Evolutionary conservation across 495 filamentous ascomycete genomes (phyloP).

Genomic region (Parmelia sp.): DNA sequence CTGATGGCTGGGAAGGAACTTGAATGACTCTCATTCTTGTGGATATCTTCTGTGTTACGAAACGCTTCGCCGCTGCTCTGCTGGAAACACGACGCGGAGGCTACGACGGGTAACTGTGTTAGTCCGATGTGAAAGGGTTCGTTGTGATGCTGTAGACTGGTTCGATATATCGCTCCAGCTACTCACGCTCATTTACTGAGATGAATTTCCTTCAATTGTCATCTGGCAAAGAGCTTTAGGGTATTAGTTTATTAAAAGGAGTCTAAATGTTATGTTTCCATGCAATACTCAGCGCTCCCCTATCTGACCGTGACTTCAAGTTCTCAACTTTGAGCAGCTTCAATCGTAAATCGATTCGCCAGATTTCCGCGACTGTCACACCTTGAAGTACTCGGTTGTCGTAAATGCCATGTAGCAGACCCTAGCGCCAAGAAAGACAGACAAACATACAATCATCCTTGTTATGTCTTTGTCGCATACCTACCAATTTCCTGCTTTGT

Average conservation of each 20-base stretch:
- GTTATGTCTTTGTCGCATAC: not conserved
- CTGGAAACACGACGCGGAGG: slow-evolving; percentile 9
- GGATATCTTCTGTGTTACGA: slow-evolving; percentile 16
- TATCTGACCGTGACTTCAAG: not conserved
- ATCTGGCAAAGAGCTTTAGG: slow-evolving; percentile 17
- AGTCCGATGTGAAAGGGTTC: slow-evolving; percentile 1
- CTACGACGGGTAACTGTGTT: slow-evolving; percentile 5
- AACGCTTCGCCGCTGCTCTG: slow-evolving; percentile 17
- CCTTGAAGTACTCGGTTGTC: not conserved
- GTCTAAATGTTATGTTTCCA: slow-evolving; percentile 10
- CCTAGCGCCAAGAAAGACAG: not conserved
- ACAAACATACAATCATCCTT: not conserved
- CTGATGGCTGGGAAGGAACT: slow-evolving; percentile 18
- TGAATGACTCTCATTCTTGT: slow-evolving; percentile 12
- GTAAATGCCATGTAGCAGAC: not conserved
- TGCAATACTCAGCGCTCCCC: not conserved
- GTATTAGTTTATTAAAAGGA: not conserved
- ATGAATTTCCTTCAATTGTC: slow-evolving; percentile 15
- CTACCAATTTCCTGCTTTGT: not conserved
- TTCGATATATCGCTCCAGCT: slow-evolving; percentile 21
- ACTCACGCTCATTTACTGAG: slow-evolving; percentile 21
- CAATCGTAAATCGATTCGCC: not conserved
- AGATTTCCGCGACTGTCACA: not conserved
- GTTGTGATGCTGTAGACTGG: slow-evolving; percentile 10
- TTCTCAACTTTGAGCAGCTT: not conserved